Evolutionary conservation across 257 asterid genomes (phyloP), one percentile per base, ranked within the genome.

Genomic region (Solanum boliviense): DNA sequence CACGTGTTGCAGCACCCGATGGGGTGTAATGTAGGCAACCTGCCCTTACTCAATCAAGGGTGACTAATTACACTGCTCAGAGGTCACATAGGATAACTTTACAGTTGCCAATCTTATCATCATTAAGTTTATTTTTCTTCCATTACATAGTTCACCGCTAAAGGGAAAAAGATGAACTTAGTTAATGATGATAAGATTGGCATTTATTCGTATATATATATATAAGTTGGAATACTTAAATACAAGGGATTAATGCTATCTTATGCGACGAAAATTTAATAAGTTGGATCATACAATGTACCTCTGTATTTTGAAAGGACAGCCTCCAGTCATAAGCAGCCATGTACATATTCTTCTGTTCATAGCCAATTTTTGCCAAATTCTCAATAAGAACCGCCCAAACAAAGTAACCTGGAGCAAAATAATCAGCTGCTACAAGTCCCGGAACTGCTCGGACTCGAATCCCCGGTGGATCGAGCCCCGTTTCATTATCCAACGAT

Each of bases 321-420:
- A 87, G 71, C 18, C 89, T 81, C 89, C 89, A 87, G 84, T 87
- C 89, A 87, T 87, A 87, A 39, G 89, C 86, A 87, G 89, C 89
- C 89, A 87, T 87, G 34, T 87, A 81, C 89, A 87, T 60, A 81
- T 87, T 87, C 86, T 81, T 87, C 25, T 73, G 86, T 58, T 87
- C 87, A 34, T 87, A 87, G 34, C 89, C 89, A 79, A 87, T 79
- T 65, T 52, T 70, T 13, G 83, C 87, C 78, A 87, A 81, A 81
- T 87, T 87, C 36, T 87, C 89, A 39, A 87, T 87, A 41, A 87
- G 86, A 81, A 81, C 86, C 32, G 85, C 68, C 85, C 85, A 81
- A 81, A 81, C 85, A 81, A 81, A 81, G 85, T 81, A 81, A 81
- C 85, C 85, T 16, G 85, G 85, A 2, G 85, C 85, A 46, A 81